These are phyloP conservation scores for Pichia sp. DNA, from an alignment of 1,139 yeast genomes.

Conservation along the genomic window DNA sequence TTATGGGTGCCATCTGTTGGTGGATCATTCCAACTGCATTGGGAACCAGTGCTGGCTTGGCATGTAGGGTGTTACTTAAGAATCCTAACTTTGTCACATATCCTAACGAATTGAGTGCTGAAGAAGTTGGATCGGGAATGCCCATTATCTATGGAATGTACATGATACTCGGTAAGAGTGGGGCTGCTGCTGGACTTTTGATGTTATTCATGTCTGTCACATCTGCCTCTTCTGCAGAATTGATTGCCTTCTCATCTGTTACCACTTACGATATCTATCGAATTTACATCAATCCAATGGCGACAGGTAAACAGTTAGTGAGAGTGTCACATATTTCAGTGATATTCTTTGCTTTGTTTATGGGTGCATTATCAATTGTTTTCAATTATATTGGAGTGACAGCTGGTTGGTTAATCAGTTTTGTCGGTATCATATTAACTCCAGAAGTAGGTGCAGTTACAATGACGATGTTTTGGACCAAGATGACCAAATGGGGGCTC, in stretches of 20 bases:
- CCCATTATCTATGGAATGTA: slow-evolving; percentile 38
- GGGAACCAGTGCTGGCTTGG: slow-evolving; percentile 39
- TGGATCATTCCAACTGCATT: slow-evolving; percentile 36
- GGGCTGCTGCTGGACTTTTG: slow-evolving; percentile 35
- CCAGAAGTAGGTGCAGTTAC: slow-evolving; percentile 33
- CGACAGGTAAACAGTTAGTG: slow-evolving; percentile 36
- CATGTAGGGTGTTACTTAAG: slow-evolving; percentile 25
- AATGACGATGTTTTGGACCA: slow-evolving; percentile 39
- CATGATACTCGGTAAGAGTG: slow-evolving; percentile 37
- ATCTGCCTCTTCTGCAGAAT: slow-evolving; percentile 42
- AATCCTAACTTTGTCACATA: slow-evolving; percentile 30
- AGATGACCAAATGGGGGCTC: slow-evolving; percentile 32
- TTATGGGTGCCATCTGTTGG: slow-evolving; percentile 40
- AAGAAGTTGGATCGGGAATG: slow-evolving; percentile 31
- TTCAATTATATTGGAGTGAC: slow-evolving; percentile 34
- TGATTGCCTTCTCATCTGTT: slow-evolving; percentile 41
- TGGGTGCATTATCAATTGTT: slow-evolving; percentile 35
- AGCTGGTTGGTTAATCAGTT: slow-evolving; percentile 38
- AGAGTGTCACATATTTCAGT: slow-evolving; percentile 34
- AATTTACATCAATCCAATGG: slow-evolving; percentile 37
- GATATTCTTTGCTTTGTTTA: slow-evolving; percentile 31
- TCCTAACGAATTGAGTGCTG: slow-evolving; percentile 22
- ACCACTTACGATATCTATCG: slow-evolving; percentile 41
- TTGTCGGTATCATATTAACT: slow-evolving; percentile 30
- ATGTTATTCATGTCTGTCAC: slow-evolving; percentile 46